A percentile compares a stretch with the other conserved stretches of the same genome.
phyloP scores from a whole-genome alignment of 345 rosid genomes.

The Boechera divaricarpa region DNA sequence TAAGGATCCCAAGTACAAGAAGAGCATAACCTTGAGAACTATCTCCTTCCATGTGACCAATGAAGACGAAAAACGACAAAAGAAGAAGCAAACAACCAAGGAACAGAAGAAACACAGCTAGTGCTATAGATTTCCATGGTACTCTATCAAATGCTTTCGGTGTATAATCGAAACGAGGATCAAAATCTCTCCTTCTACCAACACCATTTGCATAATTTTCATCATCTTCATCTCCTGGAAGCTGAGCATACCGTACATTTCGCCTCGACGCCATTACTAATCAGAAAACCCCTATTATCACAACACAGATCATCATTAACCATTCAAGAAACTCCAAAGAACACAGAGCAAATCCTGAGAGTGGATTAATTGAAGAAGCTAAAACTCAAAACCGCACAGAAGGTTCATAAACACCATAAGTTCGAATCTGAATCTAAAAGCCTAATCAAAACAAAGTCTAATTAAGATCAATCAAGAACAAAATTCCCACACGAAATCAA shows the following conservation, averaged over 20 bases:
- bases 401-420: background rate
- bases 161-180: slow-evolving; percentile 75
- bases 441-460: background rate
- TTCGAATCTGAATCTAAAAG: background rate
- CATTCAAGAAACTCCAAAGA: too few relatives aligned
- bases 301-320: slow-evolving; percentile 7
- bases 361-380: too few relatives aligned
- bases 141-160: slow-evolving; percentile 68
- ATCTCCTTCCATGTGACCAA: slow-evolving; percentile 92
- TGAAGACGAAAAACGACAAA: slow-evolving; percentile 69
- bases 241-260: slow-evolving; percentile 55
- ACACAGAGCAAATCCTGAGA: background rate
- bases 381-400: background rate
- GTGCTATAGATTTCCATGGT: slow-evolving; percentile 83
- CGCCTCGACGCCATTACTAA: slow-evolving; percentile 67
- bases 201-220: slow-evolving; percentile 44
- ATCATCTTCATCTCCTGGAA: slow-evolving; percentile 64
- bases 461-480: slow-evolving; percentile 17
- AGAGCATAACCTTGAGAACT: slow-evolving; percentile 82
- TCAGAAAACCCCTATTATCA: background rate
- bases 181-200: slow-evolving; percentile 44
- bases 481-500: background rate
- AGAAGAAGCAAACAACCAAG: slow-evolving; percentile 77
- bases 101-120: slow-evolving; percentile 69
- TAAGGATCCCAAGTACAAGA: slow-evolving; percentile 71